Percentiles rank a stretch among this genome's conserved stretches.
These are phyloP conservation scores for Scortechinia acanthostroma DNA, from an alignment of 2,329 filamentous ascomycete species.

Conservation along the genomic window DNA sequence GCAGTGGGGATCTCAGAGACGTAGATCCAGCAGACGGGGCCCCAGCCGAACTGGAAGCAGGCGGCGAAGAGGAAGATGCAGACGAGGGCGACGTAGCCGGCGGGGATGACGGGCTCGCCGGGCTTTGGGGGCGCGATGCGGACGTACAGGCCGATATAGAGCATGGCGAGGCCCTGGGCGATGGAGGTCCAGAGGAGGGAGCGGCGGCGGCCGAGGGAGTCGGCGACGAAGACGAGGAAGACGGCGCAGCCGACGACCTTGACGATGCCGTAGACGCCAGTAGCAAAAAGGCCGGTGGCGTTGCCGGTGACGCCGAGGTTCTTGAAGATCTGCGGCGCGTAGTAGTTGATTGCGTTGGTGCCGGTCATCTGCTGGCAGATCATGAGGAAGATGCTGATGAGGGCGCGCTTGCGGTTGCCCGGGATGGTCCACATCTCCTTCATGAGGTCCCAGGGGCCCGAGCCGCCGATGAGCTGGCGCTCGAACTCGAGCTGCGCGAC, in stretches of 20 bases:
- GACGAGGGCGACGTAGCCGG: slow-evolving; percentile 59
- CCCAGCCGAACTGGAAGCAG: slow-evolving; percentile 62
- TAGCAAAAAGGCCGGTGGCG: slow-evolving; percentile 46
- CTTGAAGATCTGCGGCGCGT: slow-evolving; percentile 33
- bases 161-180: slow-evolving; percentile 53
- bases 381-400: slow-evolving; percentile 57
- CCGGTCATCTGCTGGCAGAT: slow-evolving; percentile 71
- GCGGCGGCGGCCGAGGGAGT: slow-evolving; percentile 49
- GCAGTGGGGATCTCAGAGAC: slow-evolving; percentile 60
- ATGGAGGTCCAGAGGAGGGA: slow-evolving; percentile 49
- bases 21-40: slow-evolving; percentile 57
- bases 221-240: slow-evolving; percentile 52
- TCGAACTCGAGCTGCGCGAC: slow-evolving; percentile 55
- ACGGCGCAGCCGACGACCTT: slow-evolving; percentile 48
- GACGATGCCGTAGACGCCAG: slow-evolving; percentile 55
- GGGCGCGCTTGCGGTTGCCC: slow-evolving; percentile 54
- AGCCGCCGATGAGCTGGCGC: slow-evolving; percentile 43
- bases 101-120: slow-evolving; percentile 40
- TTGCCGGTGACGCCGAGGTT: slow-evolving; percentile 31
- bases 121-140: slow-evolving; percentile 43
- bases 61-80: slow-evolving; percentile 64
- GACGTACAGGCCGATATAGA: slow-evolving; percentile 61
- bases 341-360: slow-evolving; percentile 23
- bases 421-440: slow-evolving; percentile 56
- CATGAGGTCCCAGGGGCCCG: slow-evolving; percentile 45